Evolutionary conservation across 805 yeast species (phyloP), one percentile per base, ranked within the genome.

Genomic region (Saturnispora hagleri): DNA sequence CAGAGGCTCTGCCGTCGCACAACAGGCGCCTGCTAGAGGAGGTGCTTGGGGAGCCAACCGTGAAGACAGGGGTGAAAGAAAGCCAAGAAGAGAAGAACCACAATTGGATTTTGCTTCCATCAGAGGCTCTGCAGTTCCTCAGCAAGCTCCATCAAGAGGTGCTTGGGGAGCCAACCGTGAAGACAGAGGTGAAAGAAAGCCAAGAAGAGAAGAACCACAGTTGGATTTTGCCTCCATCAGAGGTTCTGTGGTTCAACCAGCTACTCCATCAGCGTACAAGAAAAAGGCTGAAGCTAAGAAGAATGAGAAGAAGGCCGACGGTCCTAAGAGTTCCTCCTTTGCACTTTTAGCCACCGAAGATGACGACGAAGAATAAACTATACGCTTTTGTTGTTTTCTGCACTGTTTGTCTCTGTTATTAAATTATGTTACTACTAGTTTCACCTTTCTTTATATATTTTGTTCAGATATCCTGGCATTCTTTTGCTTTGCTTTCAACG

Each of bases 51-150:
- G 38, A 15, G 15, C 31, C 35, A 26, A 42, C 51, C 46, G 53
- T 34, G 36, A 55, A 55, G 51, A 53, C 51, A 47, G 48, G 46
- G 41, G 51, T 50, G 51, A 34, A 31, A 43, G 46, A 43, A 26
- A 53, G 44, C 57, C 50, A 54, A 53, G 12, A 46, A 57, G 47
- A 68, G 79, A 79, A 47, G 79, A 79, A 33, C 68, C 81, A 50
- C 88, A 84, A 66, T 82, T 88, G 81, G 51, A 49, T 20, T 49
- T 49, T 36, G 70, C 74, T 50, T 55, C 72, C 9, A 79, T 74
- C 47, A 49, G 60, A 46, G 49, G 53, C 22, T 34, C 57, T 5
- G 54, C 52, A 22, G 54, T 52, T 10, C 15, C 34, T 6, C 57
- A 55, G 28, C 55, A 56, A 43, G 57, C 57, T 64, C 59, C 72